phyloP scores from a whole-genome alignment of 2,329 filamentous ascomycete species.

The Fusarium protoensiforme region DNA sequence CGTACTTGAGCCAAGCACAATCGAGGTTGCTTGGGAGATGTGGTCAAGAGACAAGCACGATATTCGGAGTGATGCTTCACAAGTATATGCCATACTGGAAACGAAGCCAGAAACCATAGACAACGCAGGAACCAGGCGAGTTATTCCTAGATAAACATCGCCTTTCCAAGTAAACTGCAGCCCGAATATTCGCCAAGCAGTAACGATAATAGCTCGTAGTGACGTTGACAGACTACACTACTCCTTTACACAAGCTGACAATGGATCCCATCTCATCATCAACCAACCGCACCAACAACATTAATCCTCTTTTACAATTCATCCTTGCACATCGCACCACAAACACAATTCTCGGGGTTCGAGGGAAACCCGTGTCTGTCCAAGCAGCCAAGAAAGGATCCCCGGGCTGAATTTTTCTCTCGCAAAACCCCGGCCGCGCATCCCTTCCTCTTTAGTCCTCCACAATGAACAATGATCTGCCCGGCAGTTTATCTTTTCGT shows the following conservation, averaged over 20 bases:
- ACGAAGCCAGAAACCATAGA: neutral
- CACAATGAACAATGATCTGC: neutral
- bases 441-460: slow-evolving; percentile 14
- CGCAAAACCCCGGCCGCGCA: neutral
- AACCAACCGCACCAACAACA: neutral
- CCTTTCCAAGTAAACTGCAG: neutral
- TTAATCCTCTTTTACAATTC: neutral
- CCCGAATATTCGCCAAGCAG: neutral
- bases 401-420: neutral
- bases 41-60: neutral
- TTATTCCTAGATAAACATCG: neutral
- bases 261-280: too few species aligned
- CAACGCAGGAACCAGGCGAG: neutral
- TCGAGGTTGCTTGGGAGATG: neutral
- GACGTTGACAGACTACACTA: neutral
- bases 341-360: neutral
- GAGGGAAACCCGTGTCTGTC: neutral
- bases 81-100: neutral
- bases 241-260: neutral
- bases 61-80: neutral
- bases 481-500: neutral
- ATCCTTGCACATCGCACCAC: slow-evolving; percentile 16
- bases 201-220: neutral
- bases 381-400: neutral
- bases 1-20: neutral